Base-by-base conservation (phyloP, 345 rosid genomes). In the Eucalyptus grandis region DNA sequence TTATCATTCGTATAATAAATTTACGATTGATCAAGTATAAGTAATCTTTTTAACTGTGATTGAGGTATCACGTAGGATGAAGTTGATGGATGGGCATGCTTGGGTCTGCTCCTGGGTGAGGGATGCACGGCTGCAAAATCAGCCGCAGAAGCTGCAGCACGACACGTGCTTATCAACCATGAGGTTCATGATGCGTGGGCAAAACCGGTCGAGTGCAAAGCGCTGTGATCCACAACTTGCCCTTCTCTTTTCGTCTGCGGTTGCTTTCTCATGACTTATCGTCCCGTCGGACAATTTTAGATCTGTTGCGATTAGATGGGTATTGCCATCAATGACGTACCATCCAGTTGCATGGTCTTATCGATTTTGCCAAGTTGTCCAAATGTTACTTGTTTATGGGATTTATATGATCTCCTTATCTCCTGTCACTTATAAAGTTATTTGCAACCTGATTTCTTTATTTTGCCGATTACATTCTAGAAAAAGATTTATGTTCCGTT, bases 21-120 rank as follows among this genome's bases (percentile, higher is more conserved):
- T 65, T n/a, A 14, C 3, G 37, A n/a, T 16, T 6, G 10, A n/a
- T n/a, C 3, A n/a, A n/a, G n/a, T n/a, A n/a, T n/a, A 0, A 14
- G 17, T 65, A n/a, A n/a, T 26, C 7, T 14, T 30, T 6, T 12
- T 12, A 4, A 30, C 12, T 62, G 17, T 27, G 15, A 62, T 30
- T 1, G 17, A 65, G 37, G 19, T 7, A 7, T 5, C 9, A 17
- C 8, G 13, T 17, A 37, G 9, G 14, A 21, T 11, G 14, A 37
- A 19, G 4, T 19, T 6, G 8, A 77, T 77, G 47, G 47, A 16
- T 21, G 82, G 43, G 26, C 27, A 11, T 21, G 47, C 14, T 37
- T 19, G 83, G 7, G 3, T 19, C 47, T 37, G 15, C 14, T 19
- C 27, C 14, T 3, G 8, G 27, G 14, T 3, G 27, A 11, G 6